Evolutionary conservation across 1,139 yeast species (phyloP).

Genomic region (Kluyveromyces sp.): DNA sequence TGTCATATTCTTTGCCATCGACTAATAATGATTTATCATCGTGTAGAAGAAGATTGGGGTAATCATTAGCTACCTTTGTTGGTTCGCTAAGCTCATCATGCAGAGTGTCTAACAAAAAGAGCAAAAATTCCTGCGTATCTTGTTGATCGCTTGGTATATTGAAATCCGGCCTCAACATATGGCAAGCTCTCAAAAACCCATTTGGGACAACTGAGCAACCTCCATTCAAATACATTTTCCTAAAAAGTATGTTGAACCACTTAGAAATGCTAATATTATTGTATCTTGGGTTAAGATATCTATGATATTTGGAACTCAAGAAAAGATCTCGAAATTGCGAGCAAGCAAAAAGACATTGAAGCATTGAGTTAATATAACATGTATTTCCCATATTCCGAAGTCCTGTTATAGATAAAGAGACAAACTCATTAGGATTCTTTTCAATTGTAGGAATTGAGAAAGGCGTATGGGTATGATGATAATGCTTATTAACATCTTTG

Average conservation of each 20-base stretch:
- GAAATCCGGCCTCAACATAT: slow-evolving; percentile 53
- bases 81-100: slow-evolving; percentile 56
- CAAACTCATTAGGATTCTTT: slow-evolving; percentile 35
- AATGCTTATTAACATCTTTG: background rate
- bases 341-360: slow-evolving; percentile 59
- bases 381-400: slow-evolving; percentile 62
- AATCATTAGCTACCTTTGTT: slow-evolving; percentile 32
- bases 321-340: slow-evolving; percentile 38
- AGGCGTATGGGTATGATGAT: background rate
- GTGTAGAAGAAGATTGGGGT: slow-evolving; percentile 32
- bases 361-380: slow-evolving; percentile 63
- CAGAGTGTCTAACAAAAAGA: slow-evolving; percentile 55
- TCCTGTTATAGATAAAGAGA: slow-evolving; percentile 50
- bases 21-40: slow-evolving; percentile 31
- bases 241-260: slow-evolving; percentile 44
- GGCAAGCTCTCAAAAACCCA: slow-evolving; percentile 49
- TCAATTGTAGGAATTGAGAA: slow-evolving; percentile 32
- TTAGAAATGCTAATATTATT: slow-evolving; percentile 34
- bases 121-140: slow-evolving; percentile 68
- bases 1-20: slow-evolving; percentile 42
- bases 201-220: slow-evolving; percentile 59
- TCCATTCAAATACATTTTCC: slow-evolving; percentile 43
- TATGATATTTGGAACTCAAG: slow-evolving; percentile 36
- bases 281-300: slow-evolving; percentile 31
- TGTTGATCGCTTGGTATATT: slow-evolving; percentile 67